Percentiles rank a stretch among this genome's conserved stretches.
These are phyloP conservation scores for Sarocladium oryzae DNA, from an alignment of 2,329 filamentous ascomycete genomes.

Conservation along the genomic window DNA sequence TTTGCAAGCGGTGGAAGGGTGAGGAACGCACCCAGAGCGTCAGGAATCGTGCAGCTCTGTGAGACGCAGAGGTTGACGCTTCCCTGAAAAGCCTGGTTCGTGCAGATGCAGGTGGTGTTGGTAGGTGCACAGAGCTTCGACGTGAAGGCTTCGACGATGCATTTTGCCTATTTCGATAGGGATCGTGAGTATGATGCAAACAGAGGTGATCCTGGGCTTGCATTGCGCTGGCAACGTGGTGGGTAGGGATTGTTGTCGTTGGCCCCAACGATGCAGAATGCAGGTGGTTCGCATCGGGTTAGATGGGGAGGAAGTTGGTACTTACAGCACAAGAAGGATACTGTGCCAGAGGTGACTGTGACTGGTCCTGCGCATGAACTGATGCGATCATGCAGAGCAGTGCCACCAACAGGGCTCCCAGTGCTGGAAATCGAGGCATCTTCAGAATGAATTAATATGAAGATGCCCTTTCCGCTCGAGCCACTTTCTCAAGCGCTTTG, in stretches of 20 bases:
- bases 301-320: too few relatives aligned
- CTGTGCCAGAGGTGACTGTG: background rate
- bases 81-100: background rate
- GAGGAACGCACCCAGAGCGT: conserved; percentile 13
- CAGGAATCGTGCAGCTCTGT: conserved; percentile 13
- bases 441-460: too few relatives aligned
- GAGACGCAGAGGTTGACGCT: conserved; percentile 10
- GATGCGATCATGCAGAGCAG: background rate
- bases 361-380: background rate
- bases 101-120: conserved; percentile 5
- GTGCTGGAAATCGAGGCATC: background rate
- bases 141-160: background rate
- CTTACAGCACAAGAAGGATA: background rate
- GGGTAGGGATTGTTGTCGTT: too few relatives aligned
- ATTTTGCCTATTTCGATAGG: background rate
- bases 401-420: background rate
- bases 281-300: too few relatives aligned
- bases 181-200: too few relatives aligned
- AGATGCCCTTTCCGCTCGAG: too few relatives aligned
- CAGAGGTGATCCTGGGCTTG: too few relatives aligned
- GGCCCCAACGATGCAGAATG: too few relatives aligned
- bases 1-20: too few relatives aligned
- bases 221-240: too few relatives aligned
- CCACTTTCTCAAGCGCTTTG: too few relatives aligned
- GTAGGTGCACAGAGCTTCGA: background rate